Conservation (phyloP, 306 rosid genomes). For the Fragaria ananassa region DNA sequence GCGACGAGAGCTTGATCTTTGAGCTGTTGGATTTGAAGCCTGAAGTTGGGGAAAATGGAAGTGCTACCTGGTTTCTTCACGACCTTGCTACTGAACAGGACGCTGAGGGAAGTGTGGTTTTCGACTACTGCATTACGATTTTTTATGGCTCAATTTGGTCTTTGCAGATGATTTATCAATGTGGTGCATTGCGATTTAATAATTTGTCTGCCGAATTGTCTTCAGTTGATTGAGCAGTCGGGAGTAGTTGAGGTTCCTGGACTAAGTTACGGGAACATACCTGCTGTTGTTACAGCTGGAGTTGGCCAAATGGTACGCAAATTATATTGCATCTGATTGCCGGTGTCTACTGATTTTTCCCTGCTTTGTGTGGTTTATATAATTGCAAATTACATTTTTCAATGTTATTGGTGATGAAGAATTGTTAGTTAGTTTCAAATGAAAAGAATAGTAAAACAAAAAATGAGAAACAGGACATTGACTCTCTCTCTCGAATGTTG, state of each 20-base stretch:
- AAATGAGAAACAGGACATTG: not conserved
- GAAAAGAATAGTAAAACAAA: not conserved
- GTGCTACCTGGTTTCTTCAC: conserved; percentile 89
- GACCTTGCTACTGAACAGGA: conserved; percentile 85
- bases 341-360: not conserved
- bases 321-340: not conserved
- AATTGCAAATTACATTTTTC: not conserved
- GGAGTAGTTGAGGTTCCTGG: conserved; percentile 67
- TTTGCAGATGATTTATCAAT: not conserved
- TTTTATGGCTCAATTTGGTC: not conserved
- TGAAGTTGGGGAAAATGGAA: conserved; percentile 67
- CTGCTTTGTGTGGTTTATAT: not conserved
- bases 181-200: not conserved
- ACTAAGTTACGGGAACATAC: conserved; percentile 40
- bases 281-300: conserved; percentile 74
- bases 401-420: not conserved
- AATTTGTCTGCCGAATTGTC: conserved; percentile 12
- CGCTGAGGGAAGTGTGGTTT: conserved; percentile 65
- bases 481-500: not conserved
- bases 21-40: conserved; percentile 71
- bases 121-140: not conserved
- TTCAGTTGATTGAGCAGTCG: conserved; percentile 80
- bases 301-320: conserved; percentile 79
- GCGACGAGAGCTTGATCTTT: conserved; percentile 84
- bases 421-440: not conserved